Conservation (phyloP, 345 rosid species). For the Rhizophora apiculata region DNA sequence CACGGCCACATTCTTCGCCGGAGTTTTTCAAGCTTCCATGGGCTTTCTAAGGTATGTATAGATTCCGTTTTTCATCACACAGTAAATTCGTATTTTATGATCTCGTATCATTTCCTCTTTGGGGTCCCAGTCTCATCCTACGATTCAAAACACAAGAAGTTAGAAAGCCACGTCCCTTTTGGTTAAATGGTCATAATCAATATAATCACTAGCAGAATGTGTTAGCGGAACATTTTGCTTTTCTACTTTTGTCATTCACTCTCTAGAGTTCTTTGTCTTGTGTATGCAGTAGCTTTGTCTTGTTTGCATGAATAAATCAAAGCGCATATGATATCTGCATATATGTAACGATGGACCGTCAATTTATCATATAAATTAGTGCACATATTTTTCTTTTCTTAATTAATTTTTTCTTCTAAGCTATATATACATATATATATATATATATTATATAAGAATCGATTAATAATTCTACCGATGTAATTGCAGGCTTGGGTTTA, state of each 20-base stretch:
- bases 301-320: neutral
- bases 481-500: slow-evolving; percentile 68
- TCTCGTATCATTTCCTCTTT: too few relatives aligned
- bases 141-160: neutral
- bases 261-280: neutral
- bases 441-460: neutral
- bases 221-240: neutral
- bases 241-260: neutral
- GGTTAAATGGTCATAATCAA: neutral
- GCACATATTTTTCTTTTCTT: neutral
- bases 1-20: slow-evolving; percentile 87
- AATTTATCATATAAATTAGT: too few relatives aligned
- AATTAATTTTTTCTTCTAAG: neutral
- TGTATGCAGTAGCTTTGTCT: neutral
- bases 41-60: slow-evolving; percentile 72
- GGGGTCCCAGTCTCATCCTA: too few relatives aligned
- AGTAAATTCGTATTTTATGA: too few relatives aligned
- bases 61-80: too few relatives aligned
- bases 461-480: too few relatives aligned
- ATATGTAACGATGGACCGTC: too few relatives aligned
- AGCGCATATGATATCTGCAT: neutral
- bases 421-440: neutral
- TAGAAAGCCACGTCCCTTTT: neutral
- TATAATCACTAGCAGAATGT: neutral
- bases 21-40: slow-evolving; percentile 74